Base-by-base conservation (phyloP, 192 early-diverging fungal species). In the Chytriomyces sp. region DNA sequence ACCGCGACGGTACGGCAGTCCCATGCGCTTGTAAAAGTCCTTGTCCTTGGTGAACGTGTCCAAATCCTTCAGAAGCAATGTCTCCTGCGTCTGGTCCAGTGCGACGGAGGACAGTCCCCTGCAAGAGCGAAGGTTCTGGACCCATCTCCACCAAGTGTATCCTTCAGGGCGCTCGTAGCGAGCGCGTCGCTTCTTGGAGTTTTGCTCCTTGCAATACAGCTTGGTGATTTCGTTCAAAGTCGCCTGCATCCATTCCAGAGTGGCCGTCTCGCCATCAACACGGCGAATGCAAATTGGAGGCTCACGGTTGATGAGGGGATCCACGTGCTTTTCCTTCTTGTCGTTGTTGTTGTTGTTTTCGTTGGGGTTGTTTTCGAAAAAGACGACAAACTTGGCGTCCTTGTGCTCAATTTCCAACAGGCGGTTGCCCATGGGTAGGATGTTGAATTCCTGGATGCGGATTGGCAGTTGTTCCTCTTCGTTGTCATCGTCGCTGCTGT, bases 1-100 rank as follows among this genome's bases (percentile, higher is more conserved):
- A 14, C 88, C 88, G 32, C 85, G 78, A 30, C 84, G 75, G 79
- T 88, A 89, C 22, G 88, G 86, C 14, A 89, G 80, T 6, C 88
- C 88, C 59, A 89, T 85, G 3, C 86, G 73, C 37, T 68, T 67
- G 75, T 89, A 89, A 64, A 89, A 89, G 1, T 79, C 76, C 64
- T 82, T 77, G 70, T 87, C 83, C 33, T 75, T 73, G 41, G 70
- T 53, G 67, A 89, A 89, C 0, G 84, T 79, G 36, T 78, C 68
- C 10, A 89, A 64, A 63, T 89, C 88, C 22, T 73, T 59, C 34
- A 59, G 59, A 5, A 89, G 38, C 4, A 86, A 67, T 26, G 64
- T 55, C 74, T 89, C 87, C 39, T 85, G 73, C 12, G 68, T 34
- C 33, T 75, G 59, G 55, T 84, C 78, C 26, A 89, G 80, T 17